These are phyloP conservation scores for Botrytis fabae DNA, from an alignment of 2,329 filamentous ascomycete species.

Conservation along the genomic window DNA sequence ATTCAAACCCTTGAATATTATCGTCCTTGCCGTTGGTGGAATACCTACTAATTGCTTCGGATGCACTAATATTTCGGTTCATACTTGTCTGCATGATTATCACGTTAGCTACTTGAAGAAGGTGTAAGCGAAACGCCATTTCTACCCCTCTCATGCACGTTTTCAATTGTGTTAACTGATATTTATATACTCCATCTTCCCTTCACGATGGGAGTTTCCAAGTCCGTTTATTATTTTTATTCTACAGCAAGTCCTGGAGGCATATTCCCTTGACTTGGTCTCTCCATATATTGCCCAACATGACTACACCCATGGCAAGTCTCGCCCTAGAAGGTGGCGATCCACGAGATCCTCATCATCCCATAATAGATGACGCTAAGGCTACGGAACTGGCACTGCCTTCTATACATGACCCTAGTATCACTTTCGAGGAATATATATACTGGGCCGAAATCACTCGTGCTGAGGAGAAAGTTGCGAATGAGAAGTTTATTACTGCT, in stretches of 20 bases:
- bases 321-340: constrained; percentile 35
- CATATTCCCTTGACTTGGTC: neutral
- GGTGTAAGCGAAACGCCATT: neutral
- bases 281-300: constrained; percentile 22
- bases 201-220: neutral
- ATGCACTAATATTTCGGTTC: neutral
- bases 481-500: constrained; percentile 21
- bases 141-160: neutral
- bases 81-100: constrained; percentile 11
- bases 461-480: constrained; percentile 35
- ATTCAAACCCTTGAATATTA: neutral
- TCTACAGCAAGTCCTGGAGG: neutral
- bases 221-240: neutral
- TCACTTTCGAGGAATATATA: constrained; percentile 42
- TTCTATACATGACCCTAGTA: constrained; percentile 36
- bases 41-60: neutral
- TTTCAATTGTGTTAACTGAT: neutral
- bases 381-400: constrained; percentile 27
- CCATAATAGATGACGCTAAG: constrained; percentile 18
- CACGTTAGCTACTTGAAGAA: constrained; percentile 11
- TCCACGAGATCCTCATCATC: constrained; percentile 31
- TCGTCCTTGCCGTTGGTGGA: constrained; percentile 6
- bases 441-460: constrained; percentile 41
- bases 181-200: neutral
- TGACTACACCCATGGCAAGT: constrained; percentile 26